Conservation (phyloP, 805 yeast genomes). For the Hermanozyma aechmeae region DNA sequence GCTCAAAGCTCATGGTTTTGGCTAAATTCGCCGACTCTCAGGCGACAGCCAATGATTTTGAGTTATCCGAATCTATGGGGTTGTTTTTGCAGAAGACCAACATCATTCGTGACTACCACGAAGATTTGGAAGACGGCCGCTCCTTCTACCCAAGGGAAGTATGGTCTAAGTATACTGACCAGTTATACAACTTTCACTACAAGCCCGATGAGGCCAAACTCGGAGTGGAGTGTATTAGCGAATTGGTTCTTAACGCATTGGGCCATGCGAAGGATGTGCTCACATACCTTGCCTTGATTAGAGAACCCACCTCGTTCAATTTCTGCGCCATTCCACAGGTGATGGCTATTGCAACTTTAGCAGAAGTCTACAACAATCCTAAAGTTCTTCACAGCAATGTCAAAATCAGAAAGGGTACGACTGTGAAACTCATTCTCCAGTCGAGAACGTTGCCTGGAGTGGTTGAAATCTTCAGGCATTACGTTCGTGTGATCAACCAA, state of each 20-base stretch:
- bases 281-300: conserved; percentile 62
- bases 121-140: conserved; percentile 85
- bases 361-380: conserved; percentile 75
- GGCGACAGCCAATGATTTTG: conserved; percentile 41
- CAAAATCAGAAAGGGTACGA: conserved; percentile 85
- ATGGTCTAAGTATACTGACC: conserved; percentile 74
- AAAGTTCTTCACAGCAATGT: conserved; percentile 60
- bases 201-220: conserved; percentile 36
- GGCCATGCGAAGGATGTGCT: conserved; percentile 70
- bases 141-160: conserved; percentile 94
- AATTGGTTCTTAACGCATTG: conserved; percentile 71
- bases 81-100: conserved; percentile 91
- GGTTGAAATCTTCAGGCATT: conserved; percentile 65
- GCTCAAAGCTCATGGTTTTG: conserved; percentile 70
- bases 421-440: conserved; percentile 65
- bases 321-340: conserved; percentile 98
- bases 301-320: conserved; percentile 75
- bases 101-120: conserved; percentile 90
- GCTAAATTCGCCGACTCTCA: conserved; percentile 58
- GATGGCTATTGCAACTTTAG: conserved; percentile 95
- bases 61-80: conserved; percentile 81
- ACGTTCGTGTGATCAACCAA: conserved; percentile 67
- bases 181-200: conserved; percentile 47
- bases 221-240: conserved; percentile 73
- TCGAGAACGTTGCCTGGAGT: conserved; percentile 71